Evolutionary conservation across 2,329 filamentous ascomycete species (phyloP).

Genomic region (Penicillium sp.): DNA sequence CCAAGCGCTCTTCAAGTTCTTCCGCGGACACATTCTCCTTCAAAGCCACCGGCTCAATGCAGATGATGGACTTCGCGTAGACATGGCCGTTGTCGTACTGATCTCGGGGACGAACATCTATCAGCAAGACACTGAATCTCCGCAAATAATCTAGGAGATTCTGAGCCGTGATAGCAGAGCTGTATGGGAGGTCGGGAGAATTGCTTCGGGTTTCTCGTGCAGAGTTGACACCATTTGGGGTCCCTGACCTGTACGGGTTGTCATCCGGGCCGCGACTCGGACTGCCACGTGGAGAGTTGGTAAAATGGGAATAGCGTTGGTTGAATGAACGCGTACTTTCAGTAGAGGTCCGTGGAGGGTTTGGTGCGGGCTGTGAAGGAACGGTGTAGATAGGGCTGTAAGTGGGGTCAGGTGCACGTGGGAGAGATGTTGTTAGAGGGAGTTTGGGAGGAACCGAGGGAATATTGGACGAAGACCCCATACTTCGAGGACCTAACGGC

Average conservation of each 20-base stretch:
- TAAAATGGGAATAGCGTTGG: conserved; percentile 37
- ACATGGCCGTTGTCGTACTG: conserved; percentile 89
- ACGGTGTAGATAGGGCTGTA: conserved; percentile 48
- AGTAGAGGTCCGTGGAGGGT: conserved; percentile 41
- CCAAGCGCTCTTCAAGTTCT: conserved; percentile 53
- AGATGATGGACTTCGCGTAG: conserved; percentile 77
- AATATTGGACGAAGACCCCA: conserved; percentile 35
- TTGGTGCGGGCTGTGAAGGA: conserved; percentile 37
- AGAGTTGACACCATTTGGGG: conserved; percentile 43
- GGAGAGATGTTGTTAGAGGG: conserved; percentile 42
- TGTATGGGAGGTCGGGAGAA: conserved; percentile 53
- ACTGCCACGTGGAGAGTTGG: conserved; percentile 34
- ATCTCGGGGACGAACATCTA: conserved; percentile 78
- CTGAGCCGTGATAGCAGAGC: conserved; percentile 62
- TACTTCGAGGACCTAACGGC: conserved; percentile 44
- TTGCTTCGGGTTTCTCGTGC: conserved; percentile 42
- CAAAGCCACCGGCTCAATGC: conserved; percentile 78
- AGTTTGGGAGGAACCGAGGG: conserved; percentile 46
- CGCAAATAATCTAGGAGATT: conserved; percentile 69
- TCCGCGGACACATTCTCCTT: conserved; percentile 66
- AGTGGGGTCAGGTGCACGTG: conserved; percentile 48
- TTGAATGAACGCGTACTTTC: conserved; percentile 41
- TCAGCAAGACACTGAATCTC: conserved; percentile 67
- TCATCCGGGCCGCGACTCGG: conserved; percentile 38
- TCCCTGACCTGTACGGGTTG: conserved; percentile 45